Evolutionary conservation across 2,329 filamentous ascomycete genomes (phyloP).

Genomic region (Neurospora crassa): DNA sequence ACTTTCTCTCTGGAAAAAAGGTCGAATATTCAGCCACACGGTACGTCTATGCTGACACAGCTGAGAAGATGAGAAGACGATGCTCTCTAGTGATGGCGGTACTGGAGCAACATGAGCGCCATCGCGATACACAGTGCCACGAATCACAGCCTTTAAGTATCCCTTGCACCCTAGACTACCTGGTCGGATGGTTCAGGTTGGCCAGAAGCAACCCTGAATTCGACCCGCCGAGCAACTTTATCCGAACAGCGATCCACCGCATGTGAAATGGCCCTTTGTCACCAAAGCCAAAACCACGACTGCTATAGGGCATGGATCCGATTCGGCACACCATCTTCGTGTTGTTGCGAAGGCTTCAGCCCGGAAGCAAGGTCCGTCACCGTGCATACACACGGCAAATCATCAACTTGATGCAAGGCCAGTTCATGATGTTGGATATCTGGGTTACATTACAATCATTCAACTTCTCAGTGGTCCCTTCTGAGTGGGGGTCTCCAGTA

Average conservation of each 20-base stretch:
- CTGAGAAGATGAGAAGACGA: background rate
- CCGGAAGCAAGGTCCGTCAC: background rate
- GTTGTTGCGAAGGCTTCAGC: background rate
- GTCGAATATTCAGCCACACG: background rate
- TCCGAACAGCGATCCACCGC: background rate
- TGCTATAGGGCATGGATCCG: background rate
- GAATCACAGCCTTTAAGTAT: background rate
- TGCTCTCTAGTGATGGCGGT: background rate
- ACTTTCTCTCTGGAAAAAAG: background rate
- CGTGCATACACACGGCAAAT: background rate
- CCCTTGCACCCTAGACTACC: background rate
- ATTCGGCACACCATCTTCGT: background rate
- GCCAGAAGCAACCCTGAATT: background rate
- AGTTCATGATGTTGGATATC: background rate
- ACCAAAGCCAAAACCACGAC: background rate
- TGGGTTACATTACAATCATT: background rate
- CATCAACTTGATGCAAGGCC: background rate
- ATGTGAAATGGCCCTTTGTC: background rate
- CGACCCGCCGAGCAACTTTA: background rate
- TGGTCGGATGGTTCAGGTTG: background rate
- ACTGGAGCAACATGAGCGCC: background rate
- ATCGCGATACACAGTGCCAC: background rate
- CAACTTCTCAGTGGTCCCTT: background rate
- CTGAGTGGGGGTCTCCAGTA: background rate
- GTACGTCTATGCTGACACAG: background rate